phyloP scores from a whole-genome alignment of 495 filamentous ascomycete genomes.

The Daldinia vernicosa region DNA sequence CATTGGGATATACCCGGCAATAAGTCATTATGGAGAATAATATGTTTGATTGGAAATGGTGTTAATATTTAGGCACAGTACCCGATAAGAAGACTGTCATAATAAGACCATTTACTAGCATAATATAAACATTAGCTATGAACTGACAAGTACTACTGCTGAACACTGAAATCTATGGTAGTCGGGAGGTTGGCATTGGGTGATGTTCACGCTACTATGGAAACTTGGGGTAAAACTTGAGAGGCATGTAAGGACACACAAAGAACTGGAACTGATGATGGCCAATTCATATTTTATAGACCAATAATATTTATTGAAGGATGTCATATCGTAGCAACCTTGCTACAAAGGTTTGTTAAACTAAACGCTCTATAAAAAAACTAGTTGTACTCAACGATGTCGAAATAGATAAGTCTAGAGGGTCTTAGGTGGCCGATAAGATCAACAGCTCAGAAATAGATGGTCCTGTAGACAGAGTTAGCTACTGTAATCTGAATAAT shows the following conservation, averaged over 20 bases:
- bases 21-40: background rate
- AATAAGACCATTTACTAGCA: background rate
- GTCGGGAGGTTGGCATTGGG: background rate
- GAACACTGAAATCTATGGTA: background rate
- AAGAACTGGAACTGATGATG: background rate
- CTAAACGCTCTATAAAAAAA: background rate
- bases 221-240: background rate
- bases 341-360: background rate
- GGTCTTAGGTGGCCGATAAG: background rate
- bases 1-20: background rate
- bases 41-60: background rate
- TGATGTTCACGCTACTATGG: background rate
- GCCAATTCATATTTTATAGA: background rate
- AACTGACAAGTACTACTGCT: background rate
- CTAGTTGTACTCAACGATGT: background rate
- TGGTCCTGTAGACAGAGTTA: conserved; percentile 16
- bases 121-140: background rate
- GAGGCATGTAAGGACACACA: background rate
- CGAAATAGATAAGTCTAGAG: background rate
- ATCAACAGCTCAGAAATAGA: background rate
- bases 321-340: background rate
- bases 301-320: background rate
- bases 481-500: background rate
- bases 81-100: background rate
- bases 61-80: background rate